Evolutionary conservation across 768 basidiomycete species (phyloP).

Genomic region (Amanita inopinata): DNA sequence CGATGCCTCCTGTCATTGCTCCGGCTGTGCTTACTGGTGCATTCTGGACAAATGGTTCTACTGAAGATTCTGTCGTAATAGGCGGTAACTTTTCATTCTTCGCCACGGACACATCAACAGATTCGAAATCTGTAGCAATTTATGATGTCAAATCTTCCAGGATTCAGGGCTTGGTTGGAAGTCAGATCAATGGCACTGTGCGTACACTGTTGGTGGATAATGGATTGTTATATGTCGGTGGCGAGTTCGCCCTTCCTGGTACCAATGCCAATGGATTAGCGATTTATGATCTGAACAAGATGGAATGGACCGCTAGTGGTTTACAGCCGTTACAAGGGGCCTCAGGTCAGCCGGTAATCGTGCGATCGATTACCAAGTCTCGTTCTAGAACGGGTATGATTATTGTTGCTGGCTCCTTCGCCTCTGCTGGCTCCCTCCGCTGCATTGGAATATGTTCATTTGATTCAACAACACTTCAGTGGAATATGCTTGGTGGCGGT

Average conservation of each 20-base stretch:
- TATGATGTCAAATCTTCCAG: conserved; percentile 50
- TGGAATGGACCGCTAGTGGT: conserved; percentile 51
- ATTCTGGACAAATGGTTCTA: conserved; percentile 81
- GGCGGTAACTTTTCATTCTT: conserved; percentile 84
- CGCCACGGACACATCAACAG: conserved; percentile 25
- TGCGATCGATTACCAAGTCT: conserved; percentile 63
- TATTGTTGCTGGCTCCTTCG: conserved; percentile 84
- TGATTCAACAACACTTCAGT: conserved; percentile 59
- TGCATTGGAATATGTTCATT: conserved; percentile 78
- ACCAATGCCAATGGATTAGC: conserved; percentile 59
- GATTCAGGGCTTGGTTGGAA: conserved; percentile 47
- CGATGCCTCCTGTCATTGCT: conserved; percentile 45
- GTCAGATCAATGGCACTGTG: conserved; percentile 67
- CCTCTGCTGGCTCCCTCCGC: conserved; percentile 59
- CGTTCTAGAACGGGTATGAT: conserved; percentile 49
- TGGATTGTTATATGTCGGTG: conserved; percentile 72
- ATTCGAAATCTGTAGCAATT: conserved; percentile 51
- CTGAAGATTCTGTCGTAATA: conserved; percentile 63
- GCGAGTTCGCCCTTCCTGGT: conserved; percentile 63
- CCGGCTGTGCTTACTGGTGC: conserved; percentile 79
- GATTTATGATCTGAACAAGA: conserved; percentile 62
- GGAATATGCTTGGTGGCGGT: conserved; percentile 73
- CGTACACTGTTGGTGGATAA: conserved; percentile 63
- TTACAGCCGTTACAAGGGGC: conserved; percentile 52
- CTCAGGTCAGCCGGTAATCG: conserved; percentile 45